A percentile compares a stretch with the other conserved stretches of the same genome.
These are phyloP conservation scores for Nadsonia starkeyi-henricii DNA, from an alignment of 1,139 yeast species.

Conservation along the genomic window DNA sequence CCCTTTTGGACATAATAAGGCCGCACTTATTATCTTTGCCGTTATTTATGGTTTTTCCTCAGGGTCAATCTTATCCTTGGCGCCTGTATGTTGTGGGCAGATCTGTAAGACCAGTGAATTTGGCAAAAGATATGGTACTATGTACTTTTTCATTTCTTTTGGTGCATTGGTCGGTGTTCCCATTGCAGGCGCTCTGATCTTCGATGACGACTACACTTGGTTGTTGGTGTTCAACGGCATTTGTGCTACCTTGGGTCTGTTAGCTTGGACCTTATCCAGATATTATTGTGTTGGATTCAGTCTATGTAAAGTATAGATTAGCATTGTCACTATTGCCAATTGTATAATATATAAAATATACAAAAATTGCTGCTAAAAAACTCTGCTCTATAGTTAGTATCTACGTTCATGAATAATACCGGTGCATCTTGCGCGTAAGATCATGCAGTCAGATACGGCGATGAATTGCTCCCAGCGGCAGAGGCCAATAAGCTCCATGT, in stretches of 20 bases:
- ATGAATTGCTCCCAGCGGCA: too few relatives aligned
- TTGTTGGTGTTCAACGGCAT: slow-evolving; percentile 29
- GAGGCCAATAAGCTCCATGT: too few relatives aligned
- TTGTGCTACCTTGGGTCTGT: slow-evolving; percentile 19
- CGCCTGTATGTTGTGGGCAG: slow-evolving; percentile 37
- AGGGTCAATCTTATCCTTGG: slow-evolving; percentile 34
- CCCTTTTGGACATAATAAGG: slow-evolving; percentile 32
- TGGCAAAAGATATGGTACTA: slow-evolving; percentile 36
- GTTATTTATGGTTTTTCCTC: slow-evolving; percentile 38
- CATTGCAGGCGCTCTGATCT: slow-evolving; percentile 36
- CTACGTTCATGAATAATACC: too few relatives aligned
- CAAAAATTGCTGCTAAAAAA: too few relatives aligned
- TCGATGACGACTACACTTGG: slow-evolving; percentile 24
- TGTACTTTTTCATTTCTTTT: slow-evolving; percentile 32
- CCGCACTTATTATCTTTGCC: slow-evolving; percentile 33
- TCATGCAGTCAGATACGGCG: too few relatives aligned
- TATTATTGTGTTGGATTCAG: slow-evolving; percentile 25
- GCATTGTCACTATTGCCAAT: too few relatives aligned
- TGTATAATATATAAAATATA: too few relatives aligned
- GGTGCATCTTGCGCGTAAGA: too few relatives aligned
- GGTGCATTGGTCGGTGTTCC: slow-evolving; percentile 37
- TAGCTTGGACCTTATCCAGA: slow-evolving; percentile 21
- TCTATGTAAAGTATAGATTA: slow-evolving; percentile 7
- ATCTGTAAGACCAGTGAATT: slow-evolving; percentile 36
- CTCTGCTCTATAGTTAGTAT: too few relatives aligned